phyloP scores from a whole-genome alignment of 2,329 filamentous ascomycete species.

The Lecanicillium sp. region DNA sequence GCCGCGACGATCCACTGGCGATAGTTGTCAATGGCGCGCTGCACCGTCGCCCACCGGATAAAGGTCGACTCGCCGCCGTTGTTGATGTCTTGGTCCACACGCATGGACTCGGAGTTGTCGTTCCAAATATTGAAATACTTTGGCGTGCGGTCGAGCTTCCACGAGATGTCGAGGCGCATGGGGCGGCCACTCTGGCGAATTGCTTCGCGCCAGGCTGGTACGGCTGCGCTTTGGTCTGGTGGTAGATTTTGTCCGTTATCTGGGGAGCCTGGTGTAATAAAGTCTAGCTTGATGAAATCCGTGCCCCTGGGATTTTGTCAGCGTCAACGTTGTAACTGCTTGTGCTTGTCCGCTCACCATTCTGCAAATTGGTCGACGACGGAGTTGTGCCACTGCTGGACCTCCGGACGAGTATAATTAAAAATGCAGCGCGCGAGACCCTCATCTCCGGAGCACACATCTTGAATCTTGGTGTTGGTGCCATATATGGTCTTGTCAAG shows the following conservation, averaged over 20 bases:
- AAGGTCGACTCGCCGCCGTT: conserved; percentile 9
- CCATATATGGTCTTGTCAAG: conserved; percentile 12
- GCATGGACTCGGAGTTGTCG: conserved; percentile 13
- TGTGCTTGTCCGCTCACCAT: conserved; percentile 8
- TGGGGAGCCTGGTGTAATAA: conserved; percentile 13
- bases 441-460: conserved; percentile 12
- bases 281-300: conserved; percentile 15
- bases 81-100: conserved; percentile 15
- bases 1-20: conserved; percentile 14
- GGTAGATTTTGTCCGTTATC: conserved; percentile 13
- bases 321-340: neutral
- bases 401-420: conserved; percentile 11
- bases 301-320: conserved; percentile 7
- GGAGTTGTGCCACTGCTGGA: conserved; percentile 13
- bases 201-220: conserved; percentile 13
- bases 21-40: conserved; percentile 14
- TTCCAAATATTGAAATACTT: conserved; percentile 13
- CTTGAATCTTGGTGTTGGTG: conserved; percentile 11
- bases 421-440: conserved; percentile 13
- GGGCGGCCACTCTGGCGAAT: conserved; percentile 11
- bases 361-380: conserved; percentile 12
- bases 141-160: conserved; percentile 14
- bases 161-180: conserved; percentile 14
- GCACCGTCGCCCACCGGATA: conserved; percentile 10
- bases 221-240: conserved; percentile 10